Conservation (phyloP, 2,329 filamentous ascomycete species). For the Ophiostoma ips region DNA sequence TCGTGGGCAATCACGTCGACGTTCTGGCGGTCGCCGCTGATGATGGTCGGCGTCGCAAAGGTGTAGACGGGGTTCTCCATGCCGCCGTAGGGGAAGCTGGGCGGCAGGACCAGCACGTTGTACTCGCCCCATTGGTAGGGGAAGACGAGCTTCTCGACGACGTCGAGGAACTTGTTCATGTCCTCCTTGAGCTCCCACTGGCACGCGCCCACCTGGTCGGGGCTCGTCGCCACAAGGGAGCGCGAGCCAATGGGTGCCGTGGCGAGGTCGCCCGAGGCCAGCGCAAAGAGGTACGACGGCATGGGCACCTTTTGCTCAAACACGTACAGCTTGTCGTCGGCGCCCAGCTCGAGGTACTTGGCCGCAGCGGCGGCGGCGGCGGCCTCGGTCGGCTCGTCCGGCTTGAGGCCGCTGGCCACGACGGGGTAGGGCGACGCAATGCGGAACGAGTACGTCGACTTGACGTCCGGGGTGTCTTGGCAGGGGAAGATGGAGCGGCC, state of each 20-base stretch:
- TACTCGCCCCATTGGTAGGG: slow-evolving; percentile 92
- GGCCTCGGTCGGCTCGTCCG: slow-evolving; percentile 19
- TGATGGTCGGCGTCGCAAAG: slow-evolving; percentile 87
- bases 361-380: neutral
- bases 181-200: slow-evolving; percentile 85
- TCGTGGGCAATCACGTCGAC: slow-evolving; percentile 93
- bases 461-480: slow-evolving; percentile 94
- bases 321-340: slow-evolving; percentile 54
- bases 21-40: slow-evolving; percentile 81
- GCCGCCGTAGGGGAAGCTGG: slow-evolving; percentile 78
- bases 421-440: slow-evolving; percentile 78
- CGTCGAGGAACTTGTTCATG: slow-evolving; percentile 82
- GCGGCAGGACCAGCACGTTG: slow-evolving; percentile 81
- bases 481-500: slow-evolving; percentile 89
- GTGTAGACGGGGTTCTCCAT: slow-evolving; percentile 94
- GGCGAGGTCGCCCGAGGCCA: slow-evolving; percentile 74
- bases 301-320: slow-evolving; percentile 90
- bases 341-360: slow-evolving; percentile 31
- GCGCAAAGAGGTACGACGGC: slow-evolving; percentile 85
- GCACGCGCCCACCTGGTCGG: slow-evolving; percentile 69
- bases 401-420: slow-evolving; percentile 68
- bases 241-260: slow-evolving; percentile 76
- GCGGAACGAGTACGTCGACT: slow-evolving; percentile 85
- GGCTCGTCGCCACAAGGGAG: slow-evolving; percentile 73
- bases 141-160: slow-evolving; percentile 68